Evolutionary conservation across 495 filamentous ascomycete species (phyloP).

Genomic region (Penicillium tannophilum): DNA sequence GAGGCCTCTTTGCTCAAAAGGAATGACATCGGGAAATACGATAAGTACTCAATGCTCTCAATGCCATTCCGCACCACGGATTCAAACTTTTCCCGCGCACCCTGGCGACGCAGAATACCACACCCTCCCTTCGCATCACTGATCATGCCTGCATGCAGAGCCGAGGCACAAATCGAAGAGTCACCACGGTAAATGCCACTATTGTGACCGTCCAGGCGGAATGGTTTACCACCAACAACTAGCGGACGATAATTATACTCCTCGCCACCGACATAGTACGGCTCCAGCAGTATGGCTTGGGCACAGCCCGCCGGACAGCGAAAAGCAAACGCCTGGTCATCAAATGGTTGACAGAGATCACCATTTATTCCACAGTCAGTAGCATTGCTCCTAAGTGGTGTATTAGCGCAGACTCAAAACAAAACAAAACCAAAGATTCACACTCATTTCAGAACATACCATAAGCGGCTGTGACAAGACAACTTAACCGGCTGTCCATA

Average conservation of each 20-base stretch:
- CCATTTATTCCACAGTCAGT: conserved; percentile 74
- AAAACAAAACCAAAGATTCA: background rate
- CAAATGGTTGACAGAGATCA: conserved; percentile 71
- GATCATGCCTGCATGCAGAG: conserved; percentile 73
- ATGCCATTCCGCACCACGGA: conserved; percentile 60
- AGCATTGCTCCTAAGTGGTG: conserved; percentile 35
- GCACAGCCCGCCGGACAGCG: conserved; percentile 72
- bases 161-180: conserved; percentile 74
- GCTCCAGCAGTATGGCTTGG: conserved; percentile 64
- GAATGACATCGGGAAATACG: conserved; percentile 71
- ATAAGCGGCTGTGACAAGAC: conserved; percentile 53
- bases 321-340: conserved; percentile 65
- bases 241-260: conserved; percentile 65
- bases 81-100: conserved; percentile 57
- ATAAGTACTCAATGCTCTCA: conserved; percentile 63
- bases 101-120: conserved; percentile 65
- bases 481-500: conserved; percentile 61
- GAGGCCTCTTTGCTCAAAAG: conserved; percentile 47
- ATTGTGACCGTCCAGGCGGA: conserved; percentile 35
- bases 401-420: conserved; percentile 2
- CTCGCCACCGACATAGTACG: conserved; percentile 67
- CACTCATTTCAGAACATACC: conserved; percentile 35
- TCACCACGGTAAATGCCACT: conserved; percentile 69
- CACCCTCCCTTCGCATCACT: conserved; percentile 68
- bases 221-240: conserved; percentile 67